phyloP scores from a whole-genome alignment of 2,329 filamentous ascomycete species.

The Clathrospora elynae region DNA sequence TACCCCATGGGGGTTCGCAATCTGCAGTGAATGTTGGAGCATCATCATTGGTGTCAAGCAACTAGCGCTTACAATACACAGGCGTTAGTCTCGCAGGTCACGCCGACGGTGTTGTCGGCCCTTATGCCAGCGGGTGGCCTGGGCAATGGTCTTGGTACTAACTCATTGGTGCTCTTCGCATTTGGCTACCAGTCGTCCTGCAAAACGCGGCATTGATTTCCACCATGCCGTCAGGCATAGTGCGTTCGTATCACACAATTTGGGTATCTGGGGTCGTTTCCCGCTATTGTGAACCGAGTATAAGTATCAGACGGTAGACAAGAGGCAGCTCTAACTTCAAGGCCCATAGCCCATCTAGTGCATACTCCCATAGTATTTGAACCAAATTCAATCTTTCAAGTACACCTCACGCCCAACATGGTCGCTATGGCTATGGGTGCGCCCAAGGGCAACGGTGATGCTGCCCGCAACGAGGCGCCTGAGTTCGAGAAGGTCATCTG shows the following conservation, averaged over 20 bases:
- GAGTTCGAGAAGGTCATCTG: conserved; percentile 59
- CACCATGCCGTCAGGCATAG: conserved; percentile 17
- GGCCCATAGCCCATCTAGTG: conserved; percentile 21
- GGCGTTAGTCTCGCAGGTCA: conserved; percentile 17
- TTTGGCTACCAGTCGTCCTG: conserved; percentile 19
- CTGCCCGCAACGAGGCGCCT: conserved; percentile 56
- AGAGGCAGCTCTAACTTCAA: conserved; percentile 16
- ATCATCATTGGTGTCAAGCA: conserved; percentile 15
- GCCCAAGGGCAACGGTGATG: conserved; percentile 25
- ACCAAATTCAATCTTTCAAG: not conserved
- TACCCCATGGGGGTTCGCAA: conserved; percentile 21
- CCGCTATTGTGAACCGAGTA: conserved; percentile 12
- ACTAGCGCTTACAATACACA: conserved; percentile 7
- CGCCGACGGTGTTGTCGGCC: conserved; percentile 28
- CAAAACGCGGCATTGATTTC: conserved; percentile 24
- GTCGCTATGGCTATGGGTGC: conserved; percentile 22
- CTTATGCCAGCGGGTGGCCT: conserved; percentile 32
- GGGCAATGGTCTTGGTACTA: conserved; percentile 14
- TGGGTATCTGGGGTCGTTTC: conserved; percentile 6
- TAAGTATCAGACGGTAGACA: conserved; percentile 26
- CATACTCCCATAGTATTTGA: conserved; percentile 9
- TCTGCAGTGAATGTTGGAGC: conserved; percentile 20
- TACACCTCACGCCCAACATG: conserved; percentile 11
- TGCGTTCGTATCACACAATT: conserved; percentile 5
- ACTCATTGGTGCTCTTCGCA: conserved; percentile 22